phyloP scores from a whole-genome alignment of 2,329 filamentous ascomycete genomes.

The Pseudogymnoascus sp. region DNA sequence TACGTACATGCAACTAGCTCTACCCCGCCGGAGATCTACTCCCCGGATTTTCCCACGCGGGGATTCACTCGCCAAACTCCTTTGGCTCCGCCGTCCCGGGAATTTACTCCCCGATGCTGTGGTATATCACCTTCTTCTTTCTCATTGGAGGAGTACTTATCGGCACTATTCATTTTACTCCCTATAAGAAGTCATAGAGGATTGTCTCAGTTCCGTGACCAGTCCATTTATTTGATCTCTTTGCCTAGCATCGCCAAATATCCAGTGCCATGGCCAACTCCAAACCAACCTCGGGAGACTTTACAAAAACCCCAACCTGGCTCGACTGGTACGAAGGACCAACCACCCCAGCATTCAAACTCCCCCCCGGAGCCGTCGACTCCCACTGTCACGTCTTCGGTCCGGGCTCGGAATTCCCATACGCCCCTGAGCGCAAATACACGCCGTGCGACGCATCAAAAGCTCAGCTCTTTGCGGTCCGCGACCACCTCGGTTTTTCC shows the following conservation, averaged over 20 bases:
- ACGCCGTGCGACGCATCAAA: neutral
- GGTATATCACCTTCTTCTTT: neutral
- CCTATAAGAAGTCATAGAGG: neutral
- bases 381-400: neutral
- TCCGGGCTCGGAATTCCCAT: neutral
- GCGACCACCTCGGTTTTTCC: neutral
- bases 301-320: constrained; percentile 22
- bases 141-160: neutral
- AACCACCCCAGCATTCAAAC: neutral
- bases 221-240: neutral
- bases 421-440: neutral
- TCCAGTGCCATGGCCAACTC: constrained; percentile 61
- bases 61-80: neutral
- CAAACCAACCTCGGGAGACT: constrained; percentile 59
- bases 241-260: constrained; percentile 44
- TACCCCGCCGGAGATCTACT: neutral
- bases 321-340: neutral
- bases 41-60: neutral
- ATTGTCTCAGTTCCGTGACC: neutral
- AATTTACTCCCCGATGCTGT: neutral
- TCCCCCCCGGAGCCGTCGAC: neutral
- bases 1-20: neutral
- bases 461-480: neutral
- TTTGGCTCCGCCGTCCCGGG: neutral
- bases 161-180: neutral